A percentile compares a stretch with the other conserved stretches of the same genome.
phyloP scores from a whole-genome alignment of 148 eudicot species.

The Simmondsia chinensis region DNA sequence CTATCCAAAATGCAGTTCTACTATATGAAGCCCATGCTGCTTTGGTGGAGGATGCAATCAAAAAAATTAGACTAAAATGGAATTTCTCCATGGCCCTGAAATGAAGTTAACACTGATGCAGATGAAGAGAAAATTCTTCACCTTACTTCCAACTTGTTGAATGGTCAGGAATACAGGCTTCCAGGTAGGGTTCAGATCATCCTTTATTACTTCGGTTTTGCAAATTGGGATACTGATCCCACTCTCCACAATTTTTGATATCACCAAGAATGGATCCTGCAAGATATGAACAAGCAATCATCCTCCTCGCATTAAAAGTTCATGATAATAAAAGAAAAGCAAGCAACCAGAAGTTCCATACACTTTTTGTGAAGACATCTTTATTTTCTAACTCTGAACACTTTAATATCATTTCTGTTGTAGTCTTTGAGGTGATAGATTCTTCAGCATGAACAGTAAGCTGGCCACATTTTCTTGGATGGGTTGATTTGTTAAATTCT shows the following conservation, averaged over 20 bases:
- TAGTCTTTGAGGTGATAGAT: conserved; percentile 63
- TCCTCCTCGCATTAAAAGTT: too few species aligned
- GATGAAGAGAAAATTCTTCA: conserved; percentile 14
- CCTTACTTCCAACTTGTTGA: conserved; percentile 90
- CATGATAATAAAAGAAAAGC: conserved; percentile 4
- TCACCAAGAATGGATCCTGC: conserved; percentile 90
- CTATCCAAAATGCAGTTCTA: too few species aligned
- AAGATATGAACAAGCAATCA: conserved; percentile 15
- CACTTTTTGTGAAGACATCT: conserved; percentile 91
- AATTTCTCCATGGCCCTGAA: neutral
- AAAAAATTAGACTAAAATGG: neutral
- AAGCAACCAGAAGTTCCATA: conserved; percentile 28
- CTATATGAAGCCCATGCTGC: too few species aligned
- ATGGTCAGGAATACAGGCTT: conserved; percentile 56
- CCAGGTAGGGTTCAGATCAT: conserved; percentile 79
- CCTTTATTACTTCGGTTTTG: conserved; percentile 86
- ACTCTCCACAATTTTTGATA: conserved; percentile 65
- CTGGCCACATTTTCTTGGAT: conserved; percentile 41
- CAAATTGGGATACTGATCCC: conserved; percentile 66
- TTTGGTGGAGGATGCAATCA: too few species aligned
- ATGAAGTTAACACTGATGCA: too few species aligned
- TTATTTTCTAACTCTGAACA: conserved; percentile 85
- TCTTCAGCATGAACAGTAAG: conserved; percentile 81
- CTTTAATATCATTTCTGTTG: conserved; percentile 60
- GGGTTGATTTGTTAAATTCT: conserved; percentile 29